Conservation (phyloP, 495 filamentous ascomycete species). For the Peziza echinospora region DNA sequence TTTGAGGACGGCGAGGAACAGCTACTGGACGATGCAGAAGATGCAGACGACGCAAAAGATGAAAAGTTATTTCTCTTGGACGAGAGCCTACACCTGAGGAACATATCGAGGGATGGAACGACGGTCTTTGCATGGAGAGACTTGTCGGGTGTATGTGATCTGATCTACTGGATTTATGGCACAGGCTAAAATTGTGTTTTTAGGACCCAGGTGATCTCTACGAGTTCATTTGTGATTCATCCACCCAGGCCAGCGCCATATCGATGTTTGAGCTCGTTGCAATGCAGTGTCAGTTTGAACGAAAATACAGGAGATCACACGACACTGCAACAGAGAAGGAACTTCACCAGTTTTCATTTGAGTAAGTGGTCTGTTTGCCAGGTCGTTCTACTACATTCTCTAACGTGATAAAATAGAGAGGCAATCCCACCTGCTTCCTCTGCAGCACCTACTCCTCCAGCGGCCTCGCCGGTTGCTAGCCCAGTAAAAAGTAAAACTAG, state of each 20-base stretch:
- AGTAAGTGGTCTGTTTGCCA: slow-evolving; percentile 15
- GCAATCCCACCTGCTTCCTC: slow-evolving; percentile 1
- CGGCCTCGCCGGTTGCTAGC: slow-evolving; percentile 22
- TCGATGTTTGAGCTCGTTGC: slow-evolving; percentile 65
- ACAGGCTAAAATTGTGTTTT: slow-evolving; percentile 2
- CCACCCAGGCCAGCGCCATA: slow-evolving; percentile 45
- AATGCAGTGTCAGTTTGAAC: slow-evolving; percentile 87
- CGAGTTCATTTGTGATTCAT: slow-evolving; percentile 81
- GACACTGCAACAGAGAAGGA: slow-evolving; percentile 65
- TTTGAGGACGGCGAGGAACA: slow-evolving; percentile 97
- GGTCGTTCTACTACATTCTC: no score
- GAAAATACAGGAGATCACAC: slow-evolving; percentile 62
- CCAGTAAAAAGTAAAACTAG: slow-evolving; percentile 7
- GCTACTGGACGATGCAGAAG: slow-evolving; percentile 58
- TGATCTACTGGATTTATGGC: not conserved
- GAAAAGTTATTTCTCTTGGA: slow-evolving; percentile 94
- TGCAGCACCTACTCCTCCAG: slow-evolving; percentile 7
- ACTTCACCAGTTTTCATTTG: slow-evolving; percentile 58
- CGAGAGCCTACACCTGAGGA: slow-evolving; percentile 70
- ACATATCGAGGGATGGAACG: slow-evolving; percentile 52
- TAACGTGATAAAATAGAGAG: not conserved
- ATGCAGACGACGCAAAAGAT: slow-evolving; percentile 64
- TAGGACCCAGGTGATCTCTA: slow-evolving; percentile 72
- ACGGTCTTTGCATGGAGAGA: slow-evolving; percentile 88
- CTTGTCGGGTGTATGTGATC: slow-evolving; percentile 40